Conservation (phyloP, 257 asterid species). For the Salvia splendens region DNA sequence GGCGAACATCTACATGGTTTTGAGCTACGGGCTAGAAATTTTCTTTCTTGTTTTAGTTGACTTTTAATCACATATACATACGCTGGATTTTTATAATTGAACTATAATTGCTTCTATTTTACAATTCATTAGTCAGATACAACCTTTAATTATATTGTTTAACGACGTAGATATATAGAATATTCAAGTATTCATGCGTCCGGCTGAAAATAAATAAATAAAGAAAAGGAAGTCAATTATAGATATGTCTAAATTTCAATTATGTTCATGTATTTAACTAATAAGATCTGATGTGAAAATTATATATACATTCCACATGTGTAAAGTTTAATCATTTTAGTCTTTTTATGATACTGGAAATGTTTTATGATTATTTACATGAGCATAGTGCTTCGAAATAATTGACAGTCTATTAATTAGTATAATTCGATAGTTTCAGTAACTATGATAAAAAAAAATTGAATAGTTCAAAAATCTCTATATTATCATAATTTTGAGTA, state of each 20-base stretch:
- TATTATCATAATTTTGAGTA: too few relatives aligned
- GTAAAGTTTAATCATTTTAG: too few relatives aligned
- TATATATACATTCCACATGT: too few relatives aligned
- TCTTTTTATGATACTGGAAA: too few relatives aligned
- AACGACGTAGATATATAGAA: background rate
- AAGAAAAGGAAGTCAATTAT: background rate
- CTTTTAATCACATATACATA: background rate
- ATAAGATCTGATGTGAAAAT: too few relatives aligned
- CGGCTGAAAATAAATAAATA: constrained; percentile 7
- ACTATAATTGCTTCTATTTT: constrained; percentile 8
- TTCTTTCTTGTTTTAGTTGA: constrained; percentile 1
- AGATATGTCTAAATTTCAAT: background rate
- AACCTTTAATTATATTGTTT: constrained; percentile 9
- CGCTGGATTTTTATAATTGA: constrained; percentile 15
- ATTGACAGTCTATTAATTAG: too few relatives aligned
- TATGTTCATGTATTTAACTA: too few relatives aligned
- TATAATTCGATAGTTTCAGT: too few relatives aligned
- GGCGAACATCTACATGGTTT: constrained; percentile 36
- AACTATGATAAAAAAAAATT: too few relatives aligned
- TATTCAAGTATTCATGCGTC: constrained; percentile 17
- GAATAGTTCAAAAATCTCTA: too few relatives aligned
- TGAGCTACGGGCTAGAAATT: constrained; percentile 2
- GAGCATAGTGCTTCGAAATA: too few relatives aligned
- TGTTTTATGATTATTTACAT: too few relatives aligned
- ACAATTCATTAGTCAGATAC: background rate